Evolutionary conservation across 176 grass and related monocot genomes (phyloP).

Genomic region (Leersia perrieri): DNA sequence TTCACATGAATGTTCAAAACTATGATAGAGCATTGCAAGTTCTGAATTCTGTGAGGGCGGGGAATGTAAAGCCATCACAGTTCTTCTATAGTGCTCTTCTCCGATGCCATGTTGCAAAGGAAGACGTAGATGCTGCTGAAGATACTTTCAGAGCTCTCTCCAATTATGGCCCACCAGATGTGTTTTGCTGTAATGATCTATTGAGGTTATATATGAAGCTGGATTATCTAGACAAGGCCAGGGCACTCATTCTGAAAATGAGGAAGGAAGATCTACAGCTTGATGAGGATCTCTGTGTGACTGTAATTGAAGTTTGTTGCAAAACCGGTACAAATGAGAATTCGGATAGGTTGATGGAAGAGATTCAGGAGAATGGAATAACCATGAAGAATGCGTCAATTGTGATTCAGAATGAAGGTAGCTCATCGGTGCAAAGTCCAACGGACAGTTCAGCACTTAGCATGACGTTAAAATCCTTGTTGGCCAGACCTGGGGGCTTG

Average conservation of each 20-base stretch:
- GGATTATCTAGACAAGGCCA: constrained; percentile 68
- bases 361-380: constrained; percentile 48
- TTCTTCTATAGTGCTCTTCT: constrained; percentile 70
- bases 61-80: constrained; percentile 57
- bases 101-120: constrained; percentile 59
- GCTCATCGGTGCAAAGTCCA: constrained; percentile 30
- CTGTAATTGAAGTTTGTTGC: constrained; percentile 76
- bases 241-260: constrained; percentile 50
- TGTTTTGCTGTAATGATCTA: constrained; percentile 62
- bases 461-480: constrained; percentile 45
- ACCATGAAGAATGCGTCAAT: constrained; percentile 38
- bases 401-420: constrained; percentile 47
- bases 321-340: constrained; percentile 49
- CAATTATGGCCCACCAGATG: constrained; percentile 40
- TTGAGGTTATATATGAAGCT: constrained; percentile 72
- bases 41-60: constrained; percentile 56
- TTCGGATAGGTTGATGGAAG: constrained; percentile 52
- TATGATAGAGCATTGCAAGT: constrained; percentile 61
- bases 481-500: constrained; percentile 43
- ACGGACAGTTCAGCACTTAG: constrained; percentile 25
- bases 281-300: constrained; percentile 71
- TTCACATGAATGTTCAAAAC: constrained; percentile 58
- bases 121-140: constrained; percentile 70
- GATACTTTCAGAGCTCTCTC: constrained; percentile 55
- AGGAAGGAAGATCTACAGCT: constrained; percentile 40